These are phyloP conservation scores for Vigna angularis DNA, from an alignment of 306 rosid species.

Conservation along the genomic window DNA sequence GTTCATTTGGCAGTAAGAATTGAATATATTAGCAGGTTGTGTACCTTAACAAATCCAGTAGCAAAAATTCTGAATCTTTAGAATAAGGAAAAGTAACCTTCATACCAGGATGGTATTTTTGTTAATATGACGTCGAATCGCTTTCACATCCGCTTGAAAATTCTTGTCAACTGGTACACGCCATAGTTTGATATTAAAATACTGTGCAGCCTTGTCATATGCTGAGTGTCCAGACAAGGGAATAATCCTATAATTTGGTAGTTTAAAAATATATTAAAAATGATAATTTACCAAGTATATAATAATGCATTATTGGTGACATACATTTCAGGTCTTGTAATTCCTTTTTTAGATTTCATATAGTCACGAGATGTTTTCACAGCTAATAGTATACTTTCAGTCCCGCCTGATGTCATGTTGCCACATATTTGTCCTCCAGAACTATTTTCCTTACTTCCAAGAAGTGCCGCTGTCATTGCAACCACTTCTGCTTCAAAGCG, in stretches of 20 bases:
- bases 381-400: slow-evolving; percentile 94
- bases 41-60: slow-evolving; percentile 21
- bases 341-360: slow-evolving; percentile 85
- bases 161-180: slow-evolving; percentile 80
- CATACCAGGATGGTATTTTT: slow-evolving; percentile 86
- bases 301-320: slow-evolving; percentile 34
- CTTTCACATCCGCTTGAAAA: slow-evolving; percentile 83
- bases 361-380: slow-evolving; percentile 94
- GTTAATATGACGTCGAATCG: slow-evolving; percentile 70
- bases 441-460: slow-evolving; percentile 78
- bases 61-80: slow-evolving; percentile 20
- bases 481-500: slow-evolving; percentile 95
- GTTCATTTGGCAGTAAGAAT: slow-evolving; percentile 43
- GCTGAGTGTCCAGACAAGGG: slow-evolving; percentile 96
- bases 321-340: slow-evolving; percentile 90
- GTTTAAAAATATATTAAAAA: slow-evolving; percentile 36
- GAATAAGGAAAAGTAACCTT: not conserved
- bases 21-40: slow-evolving; percentile 39
- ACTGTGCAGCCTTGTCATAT: slow-evolving; percentile 97
- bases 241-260: slow-evolving; percentile 70
- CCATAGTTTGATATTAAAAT: slow-evolving; percentile 93
- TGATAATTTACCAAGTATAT: slow-evolving; percentile 24
- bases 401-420: slow-evolving; percentile 99
- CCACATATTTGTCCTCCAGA: slow-evolving; percentile 96
- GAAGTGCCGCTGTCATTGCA: slow-evolving; percentile 91